A percentile compares a stretch with the other conserved stretches of the same genome.
Conservation (phyloP, 257 asterid genomes). For the Dorcoceras hygrometricum region DNA sequence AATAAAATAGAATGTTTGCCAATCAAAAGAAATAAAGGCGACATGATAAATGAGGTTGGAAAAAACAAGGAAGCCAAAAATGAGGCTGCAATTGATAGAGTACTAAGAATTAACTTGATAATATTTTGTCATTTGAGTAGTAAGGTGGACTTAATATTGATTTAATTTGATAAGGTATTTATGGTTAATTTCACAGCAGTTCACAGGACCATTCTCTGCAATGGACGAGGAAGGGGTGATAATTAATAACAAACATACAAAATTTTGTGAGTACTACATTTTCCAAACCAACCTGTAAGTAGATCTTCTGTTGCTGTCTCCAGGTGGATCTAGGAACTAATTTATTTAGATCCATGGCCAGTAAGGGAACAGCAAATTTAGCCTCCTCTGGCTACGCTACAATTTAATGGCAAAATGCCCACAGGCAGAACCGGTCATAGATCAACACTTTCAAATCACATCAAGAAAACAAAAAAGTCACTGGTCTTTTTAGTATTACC, state of each 20-base stretch:
- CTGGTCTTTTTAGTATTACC: neutral
- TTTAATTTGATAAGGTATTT: constrained; percentile 8
- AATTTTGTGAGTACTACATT: constrained; percentile 2
- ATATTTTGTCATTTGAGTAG: constrained; percentile 1
- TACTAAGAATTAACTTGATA: neutral
- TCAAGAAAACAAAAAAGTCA: neutral
- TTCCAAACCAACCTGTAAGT: constrained; percentile 65
- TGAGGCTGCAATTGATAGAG: constrained; percentile 1
- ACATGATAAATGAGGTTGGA: constrained; percentile 14
- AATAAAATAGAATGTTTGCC: constrained; percentile 16
- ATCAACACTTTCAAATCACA: constrained; percentile 20
- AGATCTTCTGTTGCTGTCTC: constrained; percentile 79
- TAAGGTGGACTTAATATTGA: neutral
- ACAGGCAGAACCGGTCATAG: constrained; percentile 30
- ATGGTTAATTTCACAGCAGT: neutral
- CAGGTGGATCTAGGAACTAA: constrained; percentile 76
- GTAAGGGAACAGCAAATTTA: constrained; percentile 77
- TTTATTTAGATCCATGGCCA: constrained; percentile 77
- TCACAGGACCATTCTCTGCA: neutral
- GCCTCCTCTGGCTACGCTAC: constrained; percentile 86
- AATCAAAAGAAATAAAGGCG: constrained; percentile 13
- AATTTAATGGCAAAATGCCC: constrained; percentile 44
- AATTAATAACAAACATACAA: neutral
- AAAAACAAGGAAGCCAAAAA: neutral
- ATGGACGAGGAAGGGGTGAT: constrained; percentile 16